Base-by-base conservation (phyloP, 2,329 filamentous ascomycete genomes). In the Didymella lethalis region DNA sequence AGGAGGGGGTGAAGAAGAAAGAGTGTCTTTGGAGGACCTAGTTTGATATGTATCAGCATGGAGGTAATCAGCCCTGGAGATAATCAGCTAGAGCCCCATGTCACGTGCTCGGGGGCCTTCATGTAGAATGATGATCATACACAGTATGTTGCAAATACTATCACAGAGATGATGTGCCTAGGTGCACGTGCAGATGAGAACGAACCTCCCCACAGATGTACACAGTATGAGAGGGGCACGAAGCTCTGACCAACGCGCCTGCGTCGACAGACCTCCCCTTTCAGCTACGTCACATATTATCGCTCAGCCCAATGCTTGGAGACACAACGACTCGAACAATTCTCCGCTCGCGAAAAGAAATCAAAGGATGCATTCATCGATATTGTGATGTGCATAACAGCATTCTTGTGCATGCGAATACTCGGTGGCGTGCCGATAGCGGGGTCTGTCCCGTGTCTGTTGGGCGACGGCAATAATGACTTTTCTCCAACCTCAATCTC, bases 371-470 rank as follows among this genome's bases (percentile, higher is more conserved):
- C 11, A 25, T 2, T 7, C 14, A 8, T 14, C 6, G 3, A 14
- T 7, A 41, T 4, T 4, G 38, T 11, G 10, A 41, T 16, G 6
- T 14, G 38, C 7, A 41, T 14, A 41, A 41, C 11, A 7, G 36
- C 8, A 40, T 11, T 11, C 2, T 16, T 23, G 46, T n/a, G 38
- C 49, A 56, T 45, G 46, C 47, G 53, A 50, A 14, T 12, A 7
- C 25, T 40, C 40, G 48, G 41, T 28, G 46, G 45, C 32, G 43
- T 46, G 25, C 50, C 49, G 46, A 58, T 43, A 40, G 40, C 38
- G 56, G 56, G 56, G 56, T 41, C 32, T 32, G 7, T 54, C 50
- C 49, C 56, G 47, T 36, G 49, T 49, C 40, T 49, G 44, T 44
- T 58, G 44, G 26, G 48, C 44, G n/a, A 36, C 29, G 29, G 53